Percentiles rank a stretch among this genome's conserved stretches.
These are phyloP conservation scores for Phytophthora pini DNA, from an alignment of 352 stramenopile genomes.

Conservation along the genomic window DNA sequence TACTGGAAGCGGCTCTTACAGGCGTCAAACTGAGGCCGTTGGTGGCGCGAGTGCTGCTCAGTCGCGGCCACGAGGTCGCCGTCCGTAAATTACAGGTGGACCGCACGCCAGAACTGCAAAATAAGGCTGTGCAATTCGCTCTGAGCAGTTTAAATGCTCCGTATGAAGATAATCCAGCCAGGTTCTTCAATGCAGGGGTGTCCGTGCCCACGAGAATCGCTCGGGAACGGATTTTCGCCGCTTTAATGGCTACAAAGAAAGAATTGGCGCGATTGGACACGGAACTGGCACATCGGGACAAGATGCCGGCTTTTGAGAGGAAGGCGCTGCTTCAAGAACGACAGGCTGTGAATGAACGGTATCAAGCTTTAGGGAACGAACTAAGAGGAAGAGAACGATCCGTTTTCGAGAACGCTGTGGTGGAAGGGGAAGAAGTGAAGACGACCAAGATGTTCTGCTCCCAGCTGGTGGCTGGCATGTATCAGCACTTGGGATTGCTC, in stretches of 20 bases:
- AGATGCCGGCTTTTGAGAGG: slow-evolving; percentile 80
- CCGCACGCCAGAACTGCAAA: slow-evolving; percentile 65
- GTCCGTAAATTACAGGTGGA: slow-evolving; percentile 80
- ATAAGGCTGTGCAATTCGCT: slow-evolving; percentile 65
- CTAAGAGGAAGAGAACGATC: slow-evolving; percentile 73
- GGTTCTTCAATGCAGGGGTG: slow-evolving; percentile 80
- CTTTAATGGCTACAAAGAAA: slow-evolving; percentile 70
- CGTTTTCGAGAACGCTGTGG: slow-evolving; percentile 84
- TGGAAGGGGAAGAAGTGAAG: slow-evolving; percentile 38
- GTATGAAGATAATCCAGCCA: slow-evolving; percentile 82
- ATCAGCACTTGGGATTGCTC: slow-evolving; percentile 81
- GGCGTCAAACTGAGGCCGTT: slow-evolving; percentile 88
- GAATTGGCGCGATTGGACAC: slow-evolving; percentile 62
- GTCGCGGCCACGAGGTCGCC: slow-evolving; percentile 68
- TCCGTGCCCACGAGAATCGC: slow-evolving; percentile 71
- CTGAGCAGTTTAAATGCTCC: slow-evolving; percentile 62
- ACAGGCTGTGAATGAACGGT: slow-evolving; percentile 53
- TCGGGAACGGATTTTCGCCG: slow-evolving; percentile 79
- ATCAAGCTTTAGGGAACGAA: slow-evolving; percentile 63
- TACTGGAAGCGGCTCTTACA: slow-evolving; percentile 77
- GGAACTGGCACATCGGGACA: slow-evolving; percentile 67
- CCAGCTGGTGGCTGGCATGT: slow-evolving; percentile 78
- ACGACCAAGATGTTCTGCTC: slow-evolving; percentile 84
- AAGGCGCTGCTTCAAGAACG: slow-evolving; percentile 69
- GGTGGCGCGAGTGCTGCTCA: slow-evolving; percentile 76